phyloP scores from a whole-genome alignment of 2,329 filamentous ascomycete species.

The Aspergillus sp. region DNA sequence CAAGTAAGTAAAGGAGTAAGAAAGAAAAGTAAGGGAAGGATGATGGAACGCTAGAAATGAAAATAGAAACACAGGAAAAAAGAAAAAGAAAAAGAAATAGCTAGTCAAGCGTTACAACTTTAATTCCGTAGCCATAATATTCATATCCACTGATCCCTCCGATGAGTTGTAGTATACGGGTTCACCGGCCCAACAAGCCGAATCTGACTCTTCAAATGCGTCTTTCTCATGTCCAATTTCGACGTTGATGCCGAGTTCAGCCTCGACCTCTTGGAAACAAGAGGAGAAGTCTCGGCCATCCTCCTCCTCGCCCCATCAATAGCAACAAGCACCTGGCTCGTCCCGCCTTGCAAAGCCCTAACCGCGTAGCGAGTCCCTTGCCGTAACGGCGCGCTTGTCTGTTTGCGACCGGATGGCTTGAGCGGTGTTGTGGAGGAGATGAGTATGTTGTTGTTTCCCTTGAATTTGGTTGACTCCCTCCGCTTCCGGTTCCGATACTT shows the following conservation, averaged over 20 bases:
- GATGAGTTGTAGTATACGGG: constrained; percentile 25
- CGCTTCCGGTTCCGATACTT: constrained; percentile 13
- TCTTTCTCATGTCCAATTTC: constrained; percentile 36
- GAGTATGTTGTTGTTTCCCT: not conserved
- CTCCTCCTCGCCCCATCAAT: constrained; percentile 36
- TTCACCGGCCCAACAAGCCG: constrained; percentile 40
- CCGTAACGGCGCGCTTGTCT: constrained; percentile 23
- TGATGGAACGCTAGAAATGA: not conserved
- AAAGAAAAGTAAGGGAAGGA: not conserved
- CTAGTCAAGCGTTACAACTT: no score
- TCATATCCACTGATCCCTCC: constrained; percentile 32
- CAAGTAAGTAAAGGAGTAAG: not conserved
- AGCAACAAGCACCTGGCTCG: constrained; percentile 26
- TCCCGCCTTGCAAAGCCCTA: constrained; percentile 27
- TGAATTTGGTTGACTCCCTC: not conserved
- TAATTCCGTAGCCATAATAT: not conserved
- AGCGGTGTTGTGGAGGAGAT: constrained; percentile 15
- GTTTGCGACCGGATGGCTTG: constrained; percentile 20
- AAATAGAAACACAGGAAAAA: not conserved
- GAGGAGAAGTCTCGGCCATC: constrained; percentile 16
- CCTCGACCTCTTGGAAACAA: not conserved
- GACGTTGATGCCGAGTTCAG: constrained; percentile 18
- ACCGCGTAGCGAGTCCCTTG: constrained; percentile 27
- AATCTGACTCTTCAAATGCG: constrained; percentile 42
- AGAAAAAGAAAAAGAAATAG: constrained; percentile 4